A percentile compares a stretch with the other conserved stretches of the same genome.
Evolutionary conservation across 345 rosid genomes (phyloP).

Genomic region (Arabidopsis arenosa): DNA sequence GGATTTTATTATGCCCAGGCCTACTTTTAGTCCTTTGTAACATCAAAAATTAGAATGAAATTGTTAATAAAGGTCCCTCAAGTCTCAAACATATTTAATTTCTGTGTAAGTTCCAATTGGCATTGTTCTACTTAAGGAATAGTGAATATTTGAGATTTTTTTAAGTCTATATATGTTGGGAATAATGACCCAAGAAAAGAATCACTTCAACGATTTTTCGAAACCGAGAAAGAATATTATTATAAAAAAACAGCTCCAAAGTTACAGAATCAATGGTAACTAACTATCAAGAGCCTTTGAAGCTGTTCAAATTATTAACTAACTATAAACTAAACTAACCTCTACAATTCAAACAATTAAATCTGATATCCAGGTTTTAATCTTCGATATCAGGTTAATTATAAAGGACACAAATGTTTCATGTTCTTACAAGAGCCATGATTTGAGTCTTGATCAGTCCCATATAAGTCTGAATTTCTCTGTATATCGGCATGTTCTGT

Average conservation of each 20-base stretch:
- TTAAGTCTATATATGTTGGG: no score
- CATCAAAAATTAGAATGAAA: no score
- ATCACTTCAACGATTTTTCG: no score
- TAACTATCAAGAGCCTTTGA: slow-evolving; percentile 6
- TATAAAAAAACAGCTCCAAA: not conserved
- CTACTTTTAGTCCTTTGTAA: no score
- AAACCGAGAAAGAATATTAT: no score
- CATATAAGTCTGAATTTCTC: slow-evolving; percentile 89
- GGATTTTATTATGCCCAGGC: no score
- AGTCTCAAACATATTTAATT: no score
- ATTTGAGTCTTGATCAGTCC: slow-evolving; percentile 92
- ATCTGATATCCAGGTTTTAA: not conserved
- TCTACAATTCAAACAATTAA: slow-evolving; percentile 10
- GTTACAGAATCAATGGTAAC: slow-evolving; percentile 30
- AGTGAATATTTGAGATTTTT: no score
- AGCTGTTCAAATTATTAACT: slow-evolving; percentile 34
- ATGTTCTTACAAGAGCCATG: slow-evolving; percentile 70
- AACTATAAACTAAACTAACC: slow-evolving; percentile 35
- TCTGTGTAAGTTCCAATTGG: no score
- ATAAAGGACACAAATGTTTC: not conserved
- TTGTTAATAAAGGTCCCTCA: no score
- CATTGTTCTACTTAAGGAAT: no score
- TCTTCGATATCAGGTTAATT: slow-evolving; percentile 13
- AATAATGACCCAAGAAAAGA: no score
- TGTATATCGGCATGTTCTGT: slow-evolving; percentile 76